A percentile compares a stretch with the other conserved stretches of the same genome.
These are phyloP conservation scores for Malassezia equina DNA, from an alignment of 1,284 basidiomycete genomes.

Conservation along the genomic window DNA sequence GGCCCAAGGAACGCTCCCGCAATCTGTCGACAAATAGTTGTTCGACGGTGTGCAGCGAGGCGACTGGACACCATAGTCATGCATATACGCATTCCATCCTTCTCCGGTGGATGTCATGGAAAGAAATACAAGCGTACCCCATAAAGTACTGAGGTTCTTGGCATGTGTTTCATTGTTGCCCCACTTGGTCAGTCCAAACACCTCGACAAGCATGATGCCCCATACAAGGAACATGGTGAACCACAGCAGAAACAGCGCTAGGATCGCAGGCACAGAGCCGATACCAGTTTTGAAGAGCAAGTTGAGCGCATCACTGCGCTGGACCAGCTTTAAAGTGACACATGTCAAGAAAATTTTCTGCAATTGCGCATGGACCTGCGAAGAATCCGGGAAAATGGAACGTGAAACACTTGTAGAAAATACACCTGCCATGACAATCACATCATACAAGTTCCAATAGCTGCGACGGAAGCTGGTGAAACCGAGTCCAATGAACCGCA, in stretches of 20 bases:
- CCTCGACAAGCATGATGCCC: constrained; percentile 77
- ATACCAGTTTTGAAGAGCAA: constrained; percentile 93
- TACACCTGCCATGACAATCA: constrained; percentile 70
- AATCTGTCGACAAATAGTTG: constrained; percentile 68
- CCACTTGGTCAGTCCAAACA: constrained; percentile 88
- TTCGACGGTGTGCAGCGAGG: constrained; percentile 65
- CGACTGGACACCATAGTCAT: constrained; percentile 54
- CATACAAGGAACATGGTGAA: constrained; percentile 84
- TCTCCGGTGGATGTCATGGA: constrained; percentile 54
- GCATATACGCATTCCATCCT: constrained; percentile 47
- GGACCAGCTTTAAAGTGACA: constrained; percentile 87
- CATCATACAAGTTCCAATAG: constrained; percentile 76
- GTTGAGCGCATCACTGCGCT: constrained; percentile 77
- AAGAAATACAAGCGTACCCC: constrained; percentile 74
- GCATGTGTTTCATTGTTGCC: constrained; percentile 60
- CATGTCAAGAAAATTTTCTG: constrained; percentile 91
- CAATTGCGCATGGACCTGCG: constrained; percentile 55
- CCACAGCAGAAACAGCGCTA: constrained; percentile 80
- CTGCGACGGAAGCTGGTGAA: constrained; percentile 73
- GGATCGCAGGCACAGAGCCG: constrained; percentile 74
- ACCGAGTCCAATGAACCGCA: constrained; percentile 74
- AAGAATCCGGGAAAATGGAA: constrained; percentile 15
- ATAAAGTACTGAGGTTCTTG: constrained; percentile 73
- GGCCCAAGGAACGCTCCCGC: constrained; percentile 75
- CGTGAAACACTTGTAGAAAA: constrained; percentile 68